Base-by-base conservation (phyloP, 2,329 filamentous ascomycete species). In the Aspergillus versicolor region DNA sequence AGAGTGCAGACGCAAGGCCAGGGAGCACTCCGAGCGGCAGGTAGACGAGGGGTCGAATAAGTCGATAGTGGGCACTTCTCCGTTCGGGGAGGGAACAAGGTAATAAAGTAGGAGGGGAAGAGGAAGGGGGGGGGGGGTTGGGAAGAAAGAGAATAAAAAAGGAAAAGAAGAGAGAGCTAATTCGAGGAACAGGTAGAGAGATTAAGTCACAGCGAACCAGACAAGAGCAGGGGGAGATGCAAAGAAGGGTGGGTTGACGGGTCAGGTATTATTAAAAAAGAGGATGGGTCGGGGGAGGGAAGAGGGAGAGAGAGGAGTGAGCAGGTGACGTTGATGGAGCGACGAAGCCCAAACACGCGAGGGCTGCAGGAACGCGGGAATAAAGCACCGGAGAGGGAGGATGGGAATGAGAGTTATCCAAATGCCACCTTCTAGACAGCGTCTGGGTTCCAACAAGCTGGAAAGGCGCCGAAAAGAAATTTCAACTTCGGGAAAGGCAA, bases 301-400 rank as follows among this genome's bases (percentile, higher is more conserved):
- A 53, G 49, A 64, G 60, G 54, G 56, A 56, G 61, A 63, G 62
- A 63, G 60, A 56, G 57, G 53, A 54, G 59, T 56, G 65, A 64
- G 66, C 61, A 67, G 63, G 63, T 69, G 67, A 68, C 66, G 67
- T 69, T 70, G 67, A 67, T 70, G 64, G 64, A 68, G 65, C 66
- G 67, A 68, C 61, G 63, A 65, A 67, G 62, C 65, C 65, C 63
- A 62, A 66, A 67, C 61, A 68, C 65, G 67, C 63, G 64, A 66
- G 63, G 60, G 61, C 65, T 65, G 66, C 64, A 68, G 66, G 65
- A 67, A 67, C 65, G 60, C 62, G 63, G 65, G 61, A 64, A 62
- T 65, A 61, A 63, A 66, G 60, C 61, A 61, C 61, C 58, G 61
- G 50, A 55, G 55, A 62, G 61, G 52, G 56, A 52, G 58, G 56